A percentile compares a stretch with the other conserved stretches of the same genome.
phyloP scores from a whole-genome alignment of 495 filamentous ascomycete genomes.

The Aspergillus diversus region DNA sequence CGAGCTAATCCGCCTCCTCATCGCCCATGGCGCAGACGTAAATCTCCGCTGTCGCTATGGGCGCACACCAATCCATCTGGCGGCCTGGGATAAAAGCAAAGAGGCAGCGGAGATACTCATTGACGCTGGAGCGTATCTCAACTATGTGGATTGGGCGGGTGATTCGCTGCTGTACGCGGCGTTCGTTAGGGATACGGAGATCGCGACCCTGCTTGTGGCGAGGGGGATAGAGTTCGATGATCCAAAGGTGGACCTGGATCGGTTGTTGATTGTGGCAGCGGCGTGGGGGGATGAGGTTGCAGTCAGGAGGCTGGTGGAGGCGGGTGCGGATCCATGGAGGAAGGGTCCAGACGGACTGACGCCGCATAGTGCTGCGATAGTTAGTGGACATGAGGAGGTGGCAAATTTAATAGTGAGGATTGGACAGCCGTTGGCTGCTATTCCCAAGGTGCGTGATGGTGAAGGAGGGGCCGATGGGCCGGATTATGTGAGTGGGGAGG shows the following conservation, averaged over 20 bases:
- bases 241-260: not conserved
- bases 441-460: not conserved
- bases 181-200: not conserved
- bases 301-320: not conserved
- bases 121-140: not conserved
- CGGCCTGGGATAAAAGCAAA: not conserved
- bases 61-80: slow-evolving; percentile 4
- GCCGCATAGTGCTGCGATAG: slow-evolving; percentile 10
- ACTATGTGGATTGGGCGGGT: not conserved
- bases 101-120: not conserved
- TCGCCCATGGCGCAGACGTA: slow-evolving; percentile 11
- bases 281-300: not conserved
- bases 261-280: slow-evolving; percentile 1
- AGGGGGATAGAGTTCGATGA: not conserved
- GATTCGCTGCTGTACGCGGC: not conserved
- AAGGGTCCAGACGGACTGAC: not conserved
- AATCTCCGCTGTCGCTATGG: slow-evolving; percentile 11
- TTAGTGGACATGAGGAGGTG: slow-evolving; percentile 3
- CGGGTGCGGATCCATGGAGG: slow-evolving; percentile 7
- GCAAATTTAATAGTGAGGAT: slow-evolving; percentile 13
- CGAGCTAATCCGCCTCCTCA: not conserved
- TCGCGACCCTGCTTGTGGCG: not conserved
- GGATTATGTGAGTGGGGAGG: not conserved
- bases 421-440: not conserved
- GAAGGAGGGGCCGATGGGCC: not conserved